Conservation (phyloP, 2,329 filamentous ascomycete genomes). For the Sporothrix euskadiensis region DNA sequence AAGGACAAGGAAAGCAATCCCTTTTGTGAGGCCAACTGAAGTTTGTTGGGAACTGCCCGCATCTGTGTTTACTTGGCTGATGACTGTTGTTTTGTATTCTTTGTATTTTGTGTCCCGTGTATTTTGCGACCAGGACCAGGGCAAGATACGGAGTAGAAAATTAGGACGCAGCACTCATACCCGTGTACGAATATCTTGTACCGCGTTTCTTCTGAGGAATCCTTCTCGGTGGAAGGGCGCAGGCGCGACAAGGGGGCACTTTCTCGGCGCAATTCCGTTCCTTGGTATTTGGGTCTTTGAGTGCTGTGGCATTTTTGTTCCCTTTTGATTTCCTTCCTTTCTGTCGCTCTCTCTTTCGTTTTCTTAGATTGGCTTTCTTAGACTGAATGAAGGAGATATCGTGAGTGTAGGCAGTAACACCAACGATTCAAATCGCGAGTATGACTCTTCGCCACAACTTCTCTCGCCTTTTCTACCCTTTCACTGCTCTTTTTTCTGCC, state of each 20-base stretch:
- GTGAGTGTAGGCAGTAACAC: neutral
- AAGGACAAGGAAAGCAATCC: conserved; percentile 9
- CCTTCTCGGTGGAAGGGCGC: neutral
- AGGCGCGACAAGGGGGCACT: neutral
- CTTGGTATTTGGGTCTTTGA: neutral
- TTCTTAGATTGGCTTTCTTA: neutral
- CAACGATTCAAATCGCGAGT: neutral
- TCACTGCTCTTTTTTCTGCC: neutral
- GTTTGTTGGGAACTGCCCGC: neutral
- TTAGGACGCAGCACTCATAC: conserved; percentile 6
- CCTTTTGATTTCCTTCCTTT: neutral
- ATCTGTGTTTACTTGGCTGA: neutral
- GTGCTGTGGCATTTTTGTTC: neutral
- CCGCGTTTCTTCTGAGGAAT: neutral
- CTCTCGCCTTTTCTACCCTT: neutral
- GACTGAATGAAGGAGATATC: neutral
- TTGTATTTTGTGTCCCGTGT: neutral
- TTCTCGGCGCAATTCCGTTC: conserved; percentile 24
- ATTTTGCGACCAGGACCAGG: neutral
- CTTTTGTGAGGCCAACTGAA: conserved; percentile 11
- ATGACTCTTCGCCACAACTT: neutral
- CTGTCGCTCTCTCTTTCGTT: neutral
- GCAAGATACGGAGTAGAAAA: neutral
- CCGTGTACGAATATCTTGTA: conserved; percentile 7
- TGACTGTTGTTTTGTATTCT: neutral